Evolutionary conservation across 257 asterid species (phyloP).

Genomic region (Plectranthus barbatus): DNA sequence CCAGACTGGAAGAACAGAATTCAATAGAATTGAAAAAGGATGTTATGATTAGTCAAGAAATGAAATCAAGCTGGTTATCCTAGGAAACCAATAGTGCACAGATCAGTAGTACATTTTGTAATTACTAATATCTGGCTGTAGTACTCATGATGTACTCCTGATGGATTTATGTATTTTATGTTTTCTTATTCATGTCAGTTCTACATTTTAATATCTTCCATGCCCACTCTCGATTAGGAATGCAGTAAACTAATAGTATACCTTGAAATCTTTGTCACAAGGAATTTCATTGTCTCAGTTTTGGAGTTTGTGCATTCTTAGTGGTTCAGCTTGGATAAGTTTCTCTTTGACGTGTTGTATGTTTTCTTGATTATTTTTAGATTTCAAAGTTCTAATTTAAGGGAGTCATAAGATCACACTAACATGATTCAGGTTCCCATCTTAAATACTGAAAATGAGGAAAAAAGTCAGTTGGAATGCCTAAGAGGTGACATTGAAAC

Average conservation of each 20-base stretch:
- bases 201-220: background rate
- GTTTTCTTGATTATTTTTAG: background rate
- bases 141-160: background rate
- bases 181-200: background rate
- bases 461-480: constrained; percentile 64
- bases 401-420: background rate
- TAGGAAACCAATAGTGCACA: background rate
- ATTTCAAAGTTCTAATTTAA: background rate
- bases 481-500: constrained; percentile 65
- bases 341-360: background rate
- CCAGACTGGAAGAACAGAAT: background rate
- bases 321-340: background rate
- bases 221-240: background rate
- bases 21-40: background rate
- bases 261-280: background rate
- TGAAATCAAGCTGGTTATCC: background rate
- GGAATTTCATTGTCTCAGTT: background rate
- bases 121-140: background rate
- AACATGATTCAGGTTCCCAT: constrained; percentile 63
- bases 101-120: background rate
- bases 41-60: background rate
- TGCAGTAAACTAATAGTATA: background rate
- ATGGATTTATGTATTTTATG: background rate
- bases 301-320: background rate
- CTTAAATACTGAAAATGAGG: constrained; percentile 53